Conservation (phyloP, 2,329 filamentous ascomycete species). For the Trichoderma koningii region DNA sequence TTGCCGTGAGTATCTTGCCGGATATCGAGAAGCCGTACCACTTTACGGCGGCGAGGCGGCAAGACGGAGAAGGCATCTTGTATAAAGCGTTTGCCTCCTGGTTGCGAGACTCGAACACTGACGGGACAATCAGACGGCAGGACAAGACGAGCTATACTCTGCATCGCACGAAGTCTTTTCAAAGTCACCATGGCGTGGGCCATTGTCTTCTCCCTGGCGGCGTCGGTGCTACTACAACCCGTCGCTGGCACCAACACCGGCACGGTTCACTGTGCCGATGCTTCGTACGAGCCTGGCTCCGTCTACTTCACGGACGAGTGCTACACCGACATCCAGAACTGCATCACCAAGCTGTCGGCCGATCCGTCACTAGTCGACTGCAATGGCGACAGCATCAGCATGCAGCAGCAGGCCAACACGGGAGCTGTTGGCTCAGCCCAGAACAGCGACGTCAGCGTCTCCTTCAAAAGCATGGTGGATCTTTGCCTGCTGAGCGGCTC, state of each 20-base stretch:
- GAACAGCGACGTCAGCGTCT: slow-evolving; percentile 14
- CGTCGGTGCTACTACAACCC: slow-evolving; percentile 3
- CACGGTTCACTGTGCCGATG: not conserved
- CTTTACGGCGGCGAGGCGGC: not conserved
- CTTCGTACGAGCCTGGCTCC: not conserved
- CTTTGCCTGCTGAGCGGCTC: slow-evolving; percentile 18
- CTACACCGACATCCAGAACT: slow-evolving; percentile 14
- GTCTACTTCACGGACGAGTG: slow-evolving; percentile 6
- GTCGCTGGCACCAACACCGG: slow-evolving; percentile 7
- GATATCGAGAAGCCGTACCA: not conserved
- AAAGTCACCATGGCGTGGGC: not conserved
- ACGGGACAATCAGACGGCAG: not conserved
- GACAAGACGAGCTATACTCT: not conserved
- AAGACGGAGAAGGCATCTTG: not conserved
- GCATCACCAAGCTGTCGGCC: slow-evolving; percentile 20
- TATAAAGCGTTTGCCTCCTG: not conserved
- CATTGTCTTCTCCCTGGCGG: slow-evolving; percentile 10
- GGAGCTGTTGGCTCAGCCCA: not conserved
- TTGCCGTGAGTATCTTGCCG: not conserved
- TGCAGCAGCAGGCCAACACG: slow-evolving; percentile 25
- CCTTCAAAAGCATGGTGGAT: slow-evolving; percentile 14
- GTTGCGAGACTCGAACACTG: not conserved
- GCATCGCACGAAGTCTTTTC: not conserved
- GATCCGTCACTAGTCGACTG: slow-evolving; percentile 9
- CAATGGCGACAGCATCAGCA: slow-evolving; percentile 11